These are phyloP conservation scores for Arachnomyces sp. DNA, from an alignment of 2,329 filamentous ascomycete genomes.

Conservation along the genomic window DNA sequence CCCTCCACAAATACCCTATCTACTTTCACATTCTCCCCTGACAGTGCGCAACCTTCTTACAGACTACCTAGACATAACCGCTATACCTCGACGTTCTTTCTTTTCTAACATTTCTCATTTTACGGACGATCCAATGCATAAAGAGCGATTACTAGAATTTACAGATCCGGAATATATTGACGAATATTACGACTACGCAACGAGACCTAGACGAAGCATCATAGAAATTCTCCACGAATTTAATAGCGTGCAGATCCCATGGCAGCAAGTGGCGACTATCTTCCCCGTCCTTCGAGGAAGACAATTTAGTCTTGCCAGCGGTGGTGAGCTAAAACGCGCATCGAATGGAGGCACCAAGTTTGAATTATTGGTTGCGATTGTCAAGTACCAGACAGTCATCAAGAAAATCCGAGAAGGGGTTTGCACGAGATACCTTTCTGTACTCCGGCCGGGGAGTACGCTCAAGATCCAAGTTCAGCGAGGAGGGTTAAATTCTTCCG, in stretches of 20 bases:
- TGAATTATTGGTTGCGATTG: slow-evolving; percentile 75
- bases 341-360: slow-evolving; percentile 43
- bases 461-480: slow-evolving; percentile 54
- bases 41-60: slow-evolving; percentile 71
- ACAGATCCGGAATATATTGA: slow-evolving; percentile 71
- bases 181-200: slow-evolving; percentile 93
- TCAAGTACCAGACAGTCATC: slow-evolving; percentile 84
- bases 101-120: slow-evolving; percentile 72
- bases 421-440: slow-evolving; percentile 77
- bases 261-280: slow-evolving; percentile 60
- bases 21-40: slow-evolving; percentile 28
- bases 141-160: slow-evolving; percentile 77
- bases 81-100: slow-evolving; percentile 81
- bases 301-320: slow-evolving; percentile 87
- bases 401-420: slow-evolving; percentile 78
- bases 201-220: slow-evolving; percentile 80
- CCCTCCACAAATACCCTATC: slow-evolving; percentile 27
- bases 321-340: slow-evolving; percentile 42
- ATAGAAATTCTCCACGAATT: slow-evolving; percentile 91
- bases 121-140: slow-evolving; percentile 63
- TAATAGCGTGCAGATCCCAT: slow-evolving; percentile 71
- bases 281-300: slow-evolving; percentile 80
- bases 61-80: slow-evolving; percentile 80
- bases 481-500: slow-evolving; percentile 44
- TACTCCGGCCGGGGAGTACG: slow-evolving; percentile 50